Percentiles rank a stretch among this genome's conserved stretches.
Evolutionary conservation across 805 yeast genomes (phyloP).

Genomic region (Kuraishia hungarica): DNA sequence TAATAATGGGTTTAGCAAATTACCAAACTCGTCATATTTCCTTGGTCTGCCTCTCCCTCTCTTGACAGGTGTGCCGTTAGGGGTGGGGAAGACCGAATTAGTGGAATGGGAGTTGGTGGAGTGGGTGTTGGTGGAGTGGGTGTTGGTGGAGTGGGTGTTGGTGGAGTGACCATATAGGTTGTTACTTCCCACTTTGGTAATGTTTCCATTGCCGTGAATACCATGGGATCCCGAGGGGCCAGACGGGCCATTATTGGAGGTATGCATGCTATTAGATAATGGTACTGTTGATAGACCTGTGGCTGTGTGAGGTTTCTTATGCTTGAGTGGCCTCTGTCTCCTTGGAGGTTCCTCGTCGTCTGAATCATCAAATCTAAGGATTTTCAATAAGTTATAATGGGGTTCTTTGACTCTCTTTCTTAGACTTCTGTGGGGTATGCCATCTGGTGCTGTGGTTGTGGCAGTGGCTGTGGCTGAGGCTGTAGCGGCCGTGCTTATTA

Average conservation of each 20-base stretch:
- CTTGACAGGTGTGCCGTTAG: conserved; percentile 4
- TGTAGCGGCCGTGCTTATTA: too few species aligned
- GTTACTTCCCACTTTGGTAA: too few species aligned
- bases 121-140: too few species aligned
- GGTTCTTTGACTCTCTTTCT: conserved; percentile 10
- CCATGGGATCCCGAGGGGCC: too few species aligned
- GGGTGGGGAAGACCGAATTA: too few species aligned
- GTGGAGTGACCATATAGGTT: too few species aligned
- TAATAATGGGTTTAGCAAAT: not conserved
- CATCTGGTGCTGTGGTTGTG: not conserved
- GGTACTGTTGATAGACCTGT: not conserved
- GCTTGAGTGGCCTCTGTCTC: too few species aligned
- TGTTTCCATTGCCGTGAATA: too few species aligned
- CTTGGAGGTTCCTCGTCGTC: not conserved
- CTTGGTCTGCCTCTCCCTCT: conserved; percentile 6
- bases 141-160: too few species aligned
- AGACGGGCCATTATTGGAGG: too few species aligned
- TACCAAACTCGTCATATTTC: conserved; percentile 5
- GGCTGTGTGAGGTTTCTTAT: not conserved
- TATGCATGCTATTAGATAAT: too few species aligned
- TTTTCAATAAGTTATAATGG: conserved; percentile 9
- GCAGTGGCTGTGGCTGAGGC: not conserved
- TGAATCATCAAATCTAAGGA: conserved; percentile 1
- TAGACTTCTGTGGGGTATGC: conserved; percentile 4
- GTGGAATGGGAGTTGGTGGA: too few species aligned